Base-by-base conservation (phyloP, 192 early-diverging fungal genomes). In the Coemansia sp. region DNA sequence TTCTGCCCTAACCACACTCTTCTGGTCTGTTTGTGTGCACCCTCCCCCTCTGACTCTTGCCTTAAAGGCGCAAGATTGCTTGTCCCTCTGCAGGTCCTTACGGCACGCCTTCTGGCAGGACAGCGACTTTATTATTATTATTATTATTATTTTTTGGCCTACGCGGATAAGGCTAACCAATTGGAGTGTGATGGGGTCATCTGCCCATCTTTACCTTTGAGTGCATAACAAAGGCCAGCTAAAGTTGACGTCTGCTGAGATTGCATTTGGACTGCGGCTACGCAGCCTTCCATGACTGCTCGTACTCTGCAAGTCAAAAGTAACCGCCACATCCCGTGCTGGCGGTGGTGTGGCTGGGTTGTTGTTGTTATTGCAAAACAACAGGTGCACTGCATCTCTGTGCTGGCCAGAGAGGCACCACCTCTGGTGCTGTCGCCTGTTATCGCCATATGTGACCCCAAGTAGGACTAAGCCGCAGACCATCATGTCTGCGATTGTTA, bases 311-410 rank as follows among this genome's bases (percentile, higher is more conserved):
- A 27, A 20, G 46, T 63, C 50, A 31, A 51, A 53, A 53, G 61
- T 52, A 53, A 52, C 61, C 61, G 61, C 61, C 61, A 63, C 61
- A 46, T 25, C 31, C 61, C 29, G 30, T 27, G 22, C 60, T 10
- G 57, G 25, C 22, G 55, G 14, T 6, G 23, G 23, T 31, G 30
- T 25, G 30, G 55, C 51, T 63, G 61, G 27, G 51, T 6, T 27
- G 27, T 27, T 27, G 61, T 63, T 50, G 61, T 52, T 63, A 51
- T 60, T 60, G 36, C 59, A 60, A 60, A 60, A 63, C 61, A 63
- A 24, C 60, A 62, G 36, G 31, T 63, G 51, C 53, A 53, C 33
- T 22, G 39, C 51, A 52, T 46, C 39, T 14, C 39, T 14, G 39
- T 46, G 39, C 39, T 46, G 39, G 39, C 11, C 39, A 14, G 39